Base-by-base conservation (phyloP, 768 basidiomycete species). In the Pleurotus citrinopileatus region DNA sequence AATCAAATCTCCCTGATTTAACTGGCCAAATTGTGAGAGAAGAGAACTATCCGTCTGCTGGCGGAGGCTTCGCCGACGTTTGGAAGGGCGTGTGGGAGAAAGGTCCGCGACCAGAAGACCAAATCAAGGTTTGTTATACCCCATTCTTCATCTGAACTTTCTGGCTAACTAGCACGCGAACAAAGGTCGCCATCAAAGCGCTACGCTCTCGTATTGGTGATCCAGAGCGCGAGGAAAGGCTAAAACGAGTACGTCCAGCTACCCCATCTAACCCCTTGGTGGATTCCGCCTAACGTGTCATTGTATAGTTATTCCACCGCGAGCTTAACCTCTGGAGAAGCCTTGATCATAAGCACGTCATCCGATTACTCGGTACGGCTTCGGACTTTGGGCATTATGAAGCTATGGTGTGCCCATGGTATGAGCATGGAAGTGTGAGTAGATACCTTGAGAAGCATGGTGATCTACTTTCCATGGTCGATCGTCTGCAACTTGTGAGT, bases 61-160 rank as follows among this genome's bases (percentile, higher is more conserved):
- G 71, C 56, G 76, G 76, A 6, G 76, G 75, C 9, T 77, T 74
- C 57, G 70, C 73, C 12, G 76, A 78, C 59, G 68, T 77, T 15
- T 78, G 71, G 71, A 70, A 63, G 47, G 73, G 70, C 1, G 59
- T 62, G 4, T 74, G 71, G 73, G 61, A 66, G 13, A 59, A 63
- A 42, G 61, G 59, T 17, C 45, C n/a, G n/a, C n/a, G n/a, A n/a
- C n/a, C 52, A 20, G 60, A 62, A 22, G 61, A 51, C 27, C 29
- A 23, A 22, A 38, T 51, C 9, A 51, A 63, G 54, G 57, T 51
- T 25, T 40, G 55, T 59, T 37, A 37, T 57, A 44, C 57, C 42
- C 60, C 57, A 13, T 37, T 12, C 19, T 57, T 38, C 46, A 32
- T 43, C 9, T 48, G 54, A 23, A 28, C 10, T 27, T 55, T 25